Evolutionary conservation across 192 early-diverging fungal genomes (phyloP), one percentile per base, ranked within the genome.

Genomic region (Entomortierella parvispora): DNA sequence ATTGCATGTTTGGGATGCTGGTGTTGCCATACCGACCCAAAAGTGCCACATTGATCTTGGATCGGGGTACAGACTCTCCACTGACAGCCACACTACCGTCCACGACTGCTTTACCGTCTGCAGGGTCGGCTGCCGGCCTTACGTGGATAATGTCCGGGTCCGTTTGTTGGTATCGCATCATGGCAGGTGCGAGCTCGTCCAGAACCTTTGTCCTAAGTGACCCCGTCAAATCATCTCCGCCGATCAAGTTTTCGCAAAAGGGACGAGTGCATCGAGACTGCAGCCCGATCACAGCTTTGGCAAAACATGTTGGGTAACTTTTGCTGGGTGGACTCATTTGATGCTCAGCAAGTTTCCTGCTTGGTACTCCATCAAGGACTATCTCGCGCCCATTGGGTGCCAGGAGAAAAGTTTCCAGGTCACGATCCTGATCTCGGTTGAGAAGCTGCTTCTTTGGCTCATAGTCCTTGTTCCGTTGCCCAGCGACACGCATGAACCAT

Each of bases 1-100:
- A 14, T 50, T 61, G 62, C 20, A 65, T 65, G 46, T 77, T 77
- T 7, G 74, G 74, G 28, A 77, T 68, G 29, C 74, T 77, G 23
- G 74, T 77, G 55, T 77, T 77, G 25, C 74, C 74, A 47, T 68
- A 77, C 2, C 74, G 74, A 14, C 74, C 74, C 9, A 77, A 43
- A n/a, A 77, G 33, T 0, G 63, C 74, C 6, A 77, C 66, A 3
- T 77, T 46, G 44, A 77, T 77, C 46, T 37, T 68, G 5, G 74
- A 68, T 14, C 74, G 44, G 0, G 74, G 74, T 37, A 65, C 65
- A 10, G 55, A 58, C 40, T 77, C 74, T 31, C 74, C 74, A 2
- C 51, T 37, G 12, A 68, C 34, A 20, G 68, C 12, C 1, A 65
- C 58, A 25, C 68, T 32, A 15, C 68, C 68, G 42, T 50, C 33